Base-by-base conservation (phyloP, 2,329 filamentous ascomycete genomes). In the Aphanoascus verrucosus region DNA sequence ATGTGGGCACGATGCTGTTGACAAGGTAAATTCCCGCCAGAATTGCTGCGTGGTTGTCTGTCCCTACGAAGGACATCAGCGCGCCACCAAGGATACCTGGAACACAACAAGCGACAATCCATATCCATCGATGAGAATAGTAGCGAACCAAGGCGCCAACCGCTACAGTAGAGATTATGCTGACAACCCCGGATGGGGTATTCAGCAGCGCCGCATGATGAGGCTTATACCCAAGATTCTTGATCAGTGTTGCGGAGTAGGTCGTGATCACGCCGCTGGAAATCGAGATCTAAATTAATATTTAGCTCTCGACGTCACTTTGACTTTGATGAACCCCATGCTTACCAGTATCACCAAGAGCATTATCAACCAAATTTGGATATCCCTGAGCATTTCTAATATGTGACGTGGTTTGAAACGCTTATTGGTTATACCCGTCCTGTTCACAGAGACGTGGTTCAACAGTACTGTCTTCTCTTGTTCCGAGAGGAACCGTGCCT, bases 211-310 rank as follows among this genome's bases (percentile, higher is more conserved):
- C 68, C 11, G 71, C 69, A 49, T 72, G 55, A 37, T 69, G 67
- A 14, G 67, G 63, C 1, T 65, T 68, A 56, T 73, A 76, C 5
- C 73, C 73, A 43, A 74, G 72, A 12, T 66, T 66, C 41, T 56
- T 58, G 38, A 67, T 67, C 12, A 76, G 65, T 8, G 72, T 74
- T 1, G 68, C 65, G 9, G 68, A 70, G 57, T 73, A 76, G 31
- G 69, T 73, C 15, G 67, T 71, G 12, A 76, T 65, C 3, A 72
- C 72, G 11, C 72, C 73, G 51, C 72, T 75, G 0, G 70, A 70
- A 14, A 73, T 68, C 20, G 61, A 56, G 19, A 51, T 63, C 65
- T 59, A 44, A 11, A 12, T 60, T 0, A 68, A 71, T 64, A 1
- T 65, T 68, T n/a, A 65, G 35, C 57, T 15, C 63, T 41, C 55